phyloP scores from a whole-genome alignment of 2,329 filamentous ascomycete species.

The Nigrospora oryzae region DNA sequence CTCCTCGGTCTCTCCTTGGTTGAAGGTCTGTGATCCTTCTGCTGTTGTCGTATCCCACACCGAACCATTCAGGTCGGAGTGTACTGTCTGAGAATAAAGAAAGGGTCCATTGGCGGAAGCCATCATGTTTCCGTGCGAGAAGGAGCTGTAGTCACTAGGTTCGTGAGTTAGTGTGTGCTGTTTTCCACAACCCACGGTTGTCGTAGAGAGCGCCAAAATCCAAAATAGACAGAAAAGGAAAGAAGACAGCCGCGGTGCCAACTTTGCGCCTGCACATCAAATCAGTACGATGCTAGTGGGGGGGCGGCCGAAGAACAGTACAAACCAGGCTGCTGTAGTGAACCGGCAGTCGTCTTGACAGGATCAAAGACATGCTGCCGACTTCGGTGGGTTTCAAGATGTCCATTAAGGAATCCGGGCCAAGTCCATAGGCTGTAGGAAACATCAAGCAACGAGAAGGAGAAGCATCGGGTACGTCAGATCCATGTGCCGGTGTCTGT shows the following conservation, averaged over 20 bases:
- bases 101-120: constrained; percentile 42
- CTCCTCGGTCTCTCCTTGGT: constrained; percentile 44
- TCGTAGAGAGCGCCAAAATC: constrained; percentile 15
- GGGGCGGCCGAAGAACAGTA: not conserved
- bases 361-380: too few species aligned
- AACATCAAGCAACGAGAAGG: not conserved
- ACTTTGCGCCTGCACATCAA: constrained; percentile 43
- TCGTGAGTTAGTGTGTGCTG: constrained; percentile 48
- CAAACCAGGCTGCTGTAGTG: constrained; percentile 1
- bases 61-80: constrained; percentile 45
- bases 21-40: constrained; percentile 53
- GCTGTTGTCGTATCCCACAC: constrained; percentile 47
- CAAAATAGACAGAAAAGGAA: constrained; percentile 22
- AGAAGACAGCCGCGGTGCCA: constrained; percentile 31
- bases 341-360: too few species aligned
- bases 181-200: constrained; percentile 31
- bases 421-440: not conserved
- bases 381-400: too few species aligned
- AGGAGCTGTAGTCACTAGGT: constrained; percentile 47
- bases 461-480: constrained; percentile 14
- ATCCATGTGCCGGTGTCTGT: constrained; percentile 8
- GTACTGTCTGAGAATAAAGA: constrained; percentile 53
- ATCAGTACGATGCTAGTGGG: not conserved
- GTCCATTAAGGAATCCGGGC: too few species aligned
- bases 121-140: constrained; percentile 41